Evolutionary conservation across 2,329 filamentous ascomycete genomes (phyloP), one percentile per base, ranked within the genome.

Genomic region (Coniochaeta pulveracea): DNA sequence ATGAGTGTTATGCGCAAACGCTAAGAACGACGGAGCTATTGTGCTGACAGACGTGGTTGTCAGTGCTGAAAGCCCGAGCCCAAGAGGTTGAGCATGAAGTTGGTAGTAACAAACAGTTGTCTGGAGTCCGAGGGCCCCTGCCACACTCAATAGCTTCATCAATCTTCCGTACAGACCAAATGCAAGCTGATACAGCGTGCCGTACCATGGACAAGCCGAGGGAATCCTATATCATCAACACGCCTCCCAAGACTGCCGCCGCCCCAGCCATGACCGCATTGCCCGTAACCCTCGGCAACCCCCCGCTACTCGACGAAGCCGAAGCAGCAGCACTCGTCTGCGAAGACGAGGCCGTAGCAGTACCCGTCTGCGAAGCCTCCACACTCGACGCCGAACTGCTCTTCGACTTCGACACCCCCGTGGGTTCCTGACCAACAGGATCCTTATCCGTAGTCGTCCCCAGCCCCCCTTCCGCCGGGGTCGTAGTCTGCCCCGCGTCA

Each of bases 401-500:
- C 34, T 40, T 31, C 12, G 19, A 29, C 10, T 33, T 36, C 18
- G 43, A 34, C 19, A 36, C 34, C 4, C 43, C 43, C 18, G 42
- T 44, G 24, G 39, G 19, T 10, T 30, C 40, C 22, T 21, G 25
- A 30, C 12, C 24, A 5, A 24, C 30, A 31, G 15, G 5, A 16
- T 6, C 26, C 9, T 5, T 5, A 16, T n/a, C 14, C 10, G 33
- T 33, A 14, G 62, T 45, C 45, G 58, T 58, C 33, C 59, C 51
- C 21, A 48, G 35, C 4, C 58, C 60, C 28, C 28, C 17, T 21
- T 4, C n/a, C n/a, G n/a, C n/a, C n/a, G n/a, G n/a, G 19, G 24
- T 49, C 39, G 24, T 35, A 36, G 7, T 34, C 33, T 19, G 24
- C 33, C 37, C n/a, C n/a, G n/a, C n/a, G n/a, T n/a, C n/a, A n/a